These are phyloP conservation scores for Kodamaea lidongshanica DNA, from an alignment of 805 yeast species.

Conservation along the genomic window DNA sequence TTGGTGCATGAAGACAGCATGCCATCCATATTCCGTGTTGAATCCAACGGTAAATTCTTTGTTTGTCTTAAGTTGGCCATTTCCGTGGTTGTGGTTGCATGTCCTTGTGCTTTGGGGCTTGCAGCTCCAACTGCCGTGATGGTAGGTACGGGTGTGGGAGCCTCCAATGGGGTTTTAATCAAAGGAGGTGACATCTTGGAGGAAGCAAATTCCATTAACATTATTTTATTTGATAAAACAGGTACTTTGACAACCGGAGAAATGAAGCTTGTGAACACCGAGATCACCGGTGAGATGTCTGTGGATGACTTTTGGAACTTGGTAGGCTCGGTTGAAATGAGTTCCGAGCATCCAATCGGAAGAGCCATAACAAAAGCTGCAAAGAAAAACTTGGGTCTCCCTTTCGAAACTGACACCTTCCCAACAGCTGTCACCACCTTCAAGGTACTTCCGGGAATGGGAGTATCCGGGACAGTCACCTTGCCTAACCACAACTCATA, in stretches of 20 bases:
- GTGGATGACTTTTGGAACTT: slow-evolving; percentile 44
- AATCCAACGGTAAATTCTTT: slow-evolving; percentile 51
- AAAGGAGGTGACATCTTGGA: slow-evolving; percentile 92
- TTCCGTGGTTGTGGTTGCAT: slow-evolving; percentile 92
- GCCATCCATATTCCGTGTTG: slow-evolving; percentile 45
- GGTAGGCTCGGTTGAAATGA: slow-evolving; percentile 54
- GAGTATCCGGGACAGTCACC: slow-evolving; percentile 37
- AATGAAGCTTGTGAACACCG: slow-evolving; percentile 42
- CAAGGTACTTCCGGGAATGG: slow-evolving; percentile 39
- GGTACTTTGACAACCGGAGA: slow-evolving; percentile 89
- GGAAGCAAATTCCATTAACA: slow-evolving; percentile 54
- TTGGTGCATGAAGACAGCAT: slow-evolving; percentile 16
- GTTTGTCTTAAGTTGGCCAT: slow-evolving; percentile 75
- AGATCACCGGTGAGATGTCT: slow-evolving; percentile 21
- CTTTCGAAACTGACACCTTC: slow-evolving; percentile 30
- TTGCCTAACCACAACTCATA: slow-evolving; percentile 18
- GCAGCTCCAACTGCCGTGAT: slow-evolving; percentile 98
- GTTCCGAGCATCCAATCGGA: slow-evolving; percentile 87
- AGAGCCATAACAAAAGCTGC: slow-evolving; percentile 51
- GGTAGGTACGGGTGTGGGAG: slow-evolving; percentile 98
- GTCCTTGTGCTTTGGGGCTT: slow-evolving; percentile 96
- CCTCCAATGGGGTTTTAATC: slow-evolving; percentile 78
- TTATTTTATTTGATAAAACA: slow-evolving; percentile 86
- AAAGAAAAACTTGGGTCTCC: slow-evolving; percentile 18
- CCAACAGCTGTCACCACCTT: slow-evolving; percentile 27